These are phyloP conservation scores for Arthrobotrys conoides DNA, from an alignment of 2,329 filamentous ascomycete species.

Conservation along the genomic window DNA sequence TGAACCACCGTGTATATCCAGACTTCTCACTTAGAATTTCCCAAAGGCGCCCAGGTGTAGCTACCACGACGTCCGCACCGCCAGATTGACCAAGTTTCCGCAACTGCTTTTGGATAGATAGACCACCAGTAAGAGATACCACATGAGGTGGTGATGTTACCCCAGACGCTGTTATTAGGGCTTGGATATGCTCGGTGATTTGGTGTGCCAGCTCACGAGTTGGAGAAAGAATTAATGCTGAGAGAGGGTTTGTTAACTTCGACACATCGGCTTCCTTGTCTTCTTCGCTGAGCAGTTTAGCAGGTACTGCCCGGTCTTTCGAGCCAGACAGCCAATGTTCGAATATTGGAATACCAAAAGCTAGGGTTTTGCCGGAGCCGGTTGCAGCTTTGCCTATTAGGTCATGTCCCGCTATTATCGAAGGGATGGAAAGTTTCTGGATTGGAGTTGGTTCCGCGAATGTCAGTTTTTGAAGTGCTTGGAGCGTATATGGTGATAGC, in stretches of 20 bases:
- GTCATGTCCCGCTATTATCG: conserved; percentile 85
- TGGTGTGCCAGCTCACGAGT: conserved; percentile 96
- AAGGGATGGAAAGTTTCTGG: conserved; percentile 83
- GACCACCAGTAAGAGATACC: conserved; percentile 90
- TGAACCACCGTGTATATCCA: conserved; percentile 77
- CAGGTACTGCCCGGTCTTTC: conserved; percentile 61
- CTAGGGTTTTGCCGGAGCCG: conserved; percentile 95
- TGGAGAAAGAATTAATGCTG: conserved; percentile 87
- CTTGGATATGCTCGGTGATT: conserved; percentile 74
- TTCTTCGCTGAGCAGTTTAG: conserved; percentile 66
- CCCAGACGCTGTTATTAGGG: conserved; percentile 74
- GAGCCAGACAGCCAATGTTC: conserved; percentile 79
- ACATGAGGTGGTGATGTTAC: conserved; percentile 69
- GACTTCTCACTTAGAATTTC: conserved; percentile 86
- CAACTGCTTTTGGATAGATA: conserved; percentile 96
- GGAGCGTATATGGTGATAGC: conserved; percentile 79
- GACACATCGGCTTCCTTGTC: conserved; percentile 67
- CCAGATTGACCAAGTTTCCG: conserved; percentile 77
- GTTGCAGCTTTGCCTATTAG: conserved; percentile 96
- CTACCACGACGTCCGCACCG: conserved; percentile 88
- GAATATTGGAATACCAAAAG: conserved; percentile 92
- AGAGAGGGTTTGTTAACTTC: conserved; percentile 70
- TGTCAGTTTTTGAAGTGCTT: conserved; percentile 81
- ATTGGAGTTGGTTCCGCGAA: conserved; percentile 87
- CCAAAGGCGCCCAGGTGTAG: conserved; percentile 92